Conservation (phyloP, 2,329 filamentous ascomycete genomes). For the Geoglossum cookeanum region DNA sequence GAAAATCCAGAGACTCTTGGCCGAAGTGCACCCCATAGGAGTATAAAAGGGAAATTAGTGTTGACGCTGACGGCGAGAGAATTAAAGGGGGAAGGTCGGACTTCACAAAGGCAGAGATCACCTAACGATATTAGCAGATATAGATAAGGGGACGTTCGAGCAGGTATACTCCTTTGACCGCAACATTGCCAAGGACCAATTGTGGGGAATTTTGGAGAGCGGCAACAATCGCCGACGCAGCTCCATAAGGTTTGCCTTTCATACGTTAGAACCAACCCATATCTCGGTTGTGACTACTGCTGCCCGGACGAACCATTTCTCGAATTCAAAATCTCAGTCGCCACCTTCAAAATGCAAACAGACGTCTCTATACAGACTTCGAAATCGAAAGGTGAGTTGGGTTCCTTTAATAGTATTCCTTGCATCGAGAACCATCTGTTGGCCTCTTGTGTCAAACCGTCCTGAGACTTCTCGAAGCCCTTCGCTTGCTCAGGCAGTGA, state of each 20-base stretch:
- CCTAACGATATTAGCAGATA: background rate
- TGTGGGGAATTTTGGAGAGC: background rate
- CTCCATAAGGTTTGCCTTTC: constrained; percentile 2
- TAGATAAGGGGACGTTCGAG: background rate
- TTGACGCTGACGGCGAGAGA: constrained; percentile 4
- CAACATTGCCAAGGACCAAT: background rate
- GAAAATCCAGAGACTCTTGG: constrained; percentile 7
- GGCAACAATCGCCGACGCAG: background rate
- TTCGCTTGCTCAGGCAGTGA: constrained; percentile 70
- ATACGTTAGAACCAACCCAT: background rate
- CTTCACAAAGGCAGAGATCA: constrained; percentile 2
- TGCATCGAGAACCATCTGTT: constrained; percentile 8
- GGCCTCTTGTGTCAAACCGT: constrained; percentile 8
- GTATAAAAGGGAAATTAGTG: background rate
- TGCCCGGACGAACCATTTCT: background rate
- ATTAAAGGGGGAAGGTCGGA: constrained; percentile 1
- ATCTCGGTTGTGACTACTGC: background rate
- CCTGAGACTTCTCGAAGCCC: constrained; percentile 35
- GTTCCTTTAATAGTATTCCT: background rate
- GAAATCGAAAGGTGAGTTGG: background rate
- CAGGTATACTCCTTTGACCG: background rate
- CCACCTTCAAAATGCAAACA: background rate
- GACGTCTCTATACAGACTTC: background rate
- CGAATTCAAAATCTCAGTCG: background rate
- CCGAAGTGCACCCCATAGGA: constrained; percentile 9